phyloP scores from a whole-genome alignment of 805 yeast species.

The Candida taoyuanica region DNA sequence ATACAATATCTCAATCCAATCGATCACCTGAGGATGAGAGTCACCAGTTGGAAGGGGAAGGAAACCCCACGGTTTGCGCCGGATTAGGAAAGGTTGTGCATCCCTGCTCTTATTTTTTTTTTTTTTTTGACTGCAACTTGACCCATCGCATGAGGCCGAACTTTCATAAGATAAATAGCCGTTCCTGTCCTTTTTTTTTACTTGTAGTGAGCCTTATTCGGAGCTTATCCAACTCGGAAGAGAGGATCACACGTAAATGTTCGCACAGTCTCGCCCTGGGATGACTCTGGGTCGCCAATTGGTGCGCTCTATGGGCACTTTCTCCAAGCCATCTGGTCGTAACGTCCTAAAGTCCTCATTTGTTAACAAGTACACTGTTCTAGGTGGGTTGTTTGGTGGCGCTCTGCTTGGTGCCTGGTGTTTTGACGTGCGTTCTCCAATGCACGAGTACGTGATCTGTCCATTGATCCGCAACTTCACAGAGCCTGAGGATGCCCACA shows the following conservation, averaged over 20 bases:
- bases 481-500: slow-evolving; percentile 86
- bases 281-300: slow-evolving; percentile 1
- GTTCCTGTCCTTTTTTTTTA: too few species aligned
- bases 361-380: slow-evolving; percentile 6
- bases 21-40: not conserved
- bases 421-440: slow-evolving; percentile 74
- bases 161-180: too few species aligned
- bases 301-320: slow-evolving; percentile 5
- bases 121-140: not conserved
- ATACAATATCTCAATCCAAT: too few species aligned
- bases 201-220: too few species aligned
- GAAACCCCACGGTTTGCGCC: not conserved
- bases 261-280: not conserved
- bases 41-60: not conserved
- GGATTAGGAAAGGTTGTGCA: slow-evolving; percentile 3
- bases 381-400: slow-evolving; percentile 18
- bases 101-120: not conserved
- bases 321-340: slow-evolving; percentile 5
- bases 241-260: not conserved
- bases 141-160: too few species aligned
- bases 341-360: slow-evolving; percentile 8
- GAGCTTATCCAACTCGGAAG: too few species aligned
- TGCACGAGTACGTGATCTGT: slow-evolving; percentile 76
- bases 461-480: slow-evolving; percentile 67
- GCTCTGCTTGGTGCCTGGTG: slow-evolving; percentile 46